These are phyloP conservation scores for Przewalskia tangutica DNA, from an alignment of 257 asterid genomes.

Conservation along the genomic window DNA sequence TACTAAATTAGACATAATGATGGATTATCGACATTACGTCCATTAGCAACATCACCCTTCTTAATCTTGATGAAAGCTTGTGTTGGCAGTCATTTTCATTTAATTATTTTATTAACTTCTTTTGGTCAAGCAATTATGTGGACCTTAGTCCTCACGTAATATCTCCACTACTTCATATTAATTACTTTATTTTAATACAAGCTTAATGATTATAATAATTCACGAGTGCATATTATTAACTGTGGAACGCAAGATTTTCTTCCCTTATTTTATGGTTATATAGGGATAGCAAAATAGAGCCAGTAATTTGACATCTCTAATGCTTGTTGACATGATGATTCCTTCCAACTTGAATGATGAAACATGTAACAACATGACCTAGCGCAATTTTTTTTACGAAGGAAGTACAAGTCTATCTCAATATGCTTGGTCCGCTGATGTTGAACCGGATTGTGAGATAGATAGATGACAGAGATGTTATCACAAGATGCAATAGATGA, in stretches of 20 bases:
- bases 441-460: too few relatives aligned
- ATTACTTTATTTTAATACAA: background rate
- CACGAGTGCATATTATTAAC: background rate
- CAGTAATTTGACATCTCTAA: background rate
- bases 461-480: too few relatives aligned
- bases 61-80: slow-evolving; percentile 10
- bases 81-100: slow-evolving; percentile 1
- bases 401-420: too few relatives aligned
- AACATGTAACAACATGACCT: too few relatives aligned
- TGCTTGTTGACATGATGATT: slow-evolving; percentile 3
- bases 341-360: too few relatives aligned
- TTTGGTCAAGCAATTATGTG: slow-evolving; percentile 1
- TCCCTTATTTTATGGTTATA: background rate
- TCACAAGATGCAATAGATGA: too few relatives aligned
- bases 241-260: background rate
- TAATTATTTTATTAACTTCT: background rate
- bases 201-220: background rate
- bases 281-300: background rate
- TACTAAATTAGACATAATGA: slow-evolving; percentile 13
- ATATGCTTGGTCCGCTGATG: too few relatives aligned
- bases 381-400: too few relatives aligned
- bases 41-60: slow-evolving; percentile 16
- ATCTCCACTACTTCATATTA: background rate
- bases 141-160: background rate
- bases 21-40: slow-evolving; percentile 14